These are phyloP conservation scores for Pichia inconspicua DNA, from an alignment of 1,139 yeast genomes.

Conservation along the genomic window DNA sequence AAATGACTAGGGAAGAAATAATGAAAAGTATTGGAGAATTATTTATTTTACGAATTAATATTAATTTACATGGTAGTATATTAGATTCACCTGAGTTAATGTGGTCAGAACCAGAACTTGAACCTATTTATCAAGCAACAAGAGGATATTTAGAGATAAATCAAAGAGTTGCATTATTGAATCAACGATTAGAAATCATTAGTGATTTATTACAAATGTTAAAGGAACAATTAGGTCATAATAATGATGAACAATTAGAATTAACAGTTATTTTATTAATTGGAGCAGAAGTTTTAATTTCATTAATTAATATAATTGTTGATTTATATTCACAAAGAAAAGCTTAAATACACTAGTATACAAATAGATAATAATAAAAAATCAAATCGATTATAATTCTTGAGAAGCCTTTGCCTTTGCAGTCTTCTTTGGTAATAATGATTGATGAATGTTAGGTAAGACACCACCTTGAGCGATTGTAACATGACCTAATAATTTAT, in stretches of 20 bases:
- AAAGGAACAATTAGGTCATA: slow-evolving; percentile 92
- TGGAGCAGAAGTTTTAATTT: slow-evolving; percentile 86
- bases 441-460: slow-evolving; percentile 94
- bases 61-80: slow-evolving; percentile 90
- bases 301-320: slow-evolving; percentile 56
- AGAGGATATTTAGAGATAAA: slow-evolving; percentile 91
- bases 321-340: slow-evolving; percentile 23
- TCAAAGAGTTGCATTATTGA: slow-evolving; percentile 80
- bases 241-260: slow-evolving; percentile 85
- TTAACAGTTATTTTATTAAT: slow-evolving; percentile 88
- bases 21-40: slow-evolving; percentile 96
- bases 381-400: slow-evolving; percentile 50
- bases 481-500: slow-evolving; percentile 92
- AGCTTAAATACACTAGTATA: neutral
- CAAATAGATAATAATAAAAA: neutral
- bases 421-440: slow-evolving; percentile 91
- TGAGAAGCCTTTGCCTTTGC: slow-evolving; percentile 78
- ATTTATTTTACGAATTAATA: slow-evolving; percentile 81
- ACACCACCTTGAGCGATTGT: slow-evolving; percentile 99
- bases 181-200: slow-evolving; percentile 88
- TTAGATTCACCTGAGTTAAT: slow-evolving; percentile 92
- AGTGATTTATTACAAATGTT: slow-evolving; percentile 90
- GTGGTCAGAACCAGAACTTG: slow-evolving; percentile 98
- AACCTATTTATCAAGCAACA: slow-evolving; percentile 94
- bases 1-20: slow-evolving; percentile 87